Evolutionary conservation across 2,329 filamentous ascomycete genomes (phyloP).

Genomic region (Lecanosticta acicola): DNA sequence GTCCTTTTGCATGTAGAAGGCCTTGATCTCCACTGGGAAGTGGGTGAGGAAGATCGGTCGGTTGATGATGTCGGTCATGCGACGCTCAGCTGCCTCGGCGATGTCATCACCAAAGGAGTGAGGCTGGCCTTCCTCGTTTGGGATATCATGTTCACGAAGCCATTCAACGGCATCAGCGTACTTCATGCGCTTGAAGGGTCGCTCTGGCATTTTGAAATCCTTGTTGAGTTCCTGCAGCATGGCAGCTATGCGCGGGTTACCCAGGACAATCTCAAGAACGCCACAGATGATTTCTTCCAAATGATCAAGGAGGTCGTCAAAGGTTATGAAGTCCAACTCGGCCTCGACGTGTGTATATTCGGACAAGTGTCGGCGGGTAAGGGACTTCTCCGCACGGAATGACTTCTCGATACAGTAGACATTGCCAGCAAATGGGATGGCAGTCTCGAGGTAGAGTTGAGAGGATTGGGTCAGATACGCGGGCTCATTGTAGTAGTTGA

Average conservation of each 20-base stretch:
- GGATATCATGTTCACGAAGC: slow-evolving; percentile 83
- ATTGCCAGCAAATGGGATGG: slow-evolving; percentile 81
- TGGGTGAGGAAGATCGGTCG: slow-evolving; percentile 92
- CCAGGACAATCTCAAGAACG: slow-evolving; percentile 72
- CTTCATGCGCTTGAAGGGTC: slow-evolving; percentile 91
- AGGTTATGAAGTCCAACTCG: slow-evolving; percentile 92
- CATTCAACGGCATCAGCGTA: slow-evolving; percentile 92
- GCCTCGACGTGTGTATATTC: slow-evolving; percentile 97
- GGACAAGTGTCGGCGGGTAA: slow-evolving; percentile 87
- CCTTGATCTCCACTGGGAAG: slow-evolving; percentile 96
- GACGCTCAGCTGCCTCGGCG: slow-evolving; percentile 90
- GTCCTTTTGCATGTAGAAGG: slow-evolving; percentile 98
- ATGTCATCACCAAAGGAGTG: slow-evolving; percentile 97
- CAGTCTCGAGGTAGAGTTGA: slow-evolving; percentile 95
- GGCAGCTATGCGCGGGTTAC: slow-evolving; percentile 64
- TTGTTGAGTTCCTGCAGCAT: slow-evolving; percentile 87
- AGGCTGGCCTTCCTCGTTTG: slow-evolving; percentile 84
- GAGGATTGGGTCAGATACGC: slow-evolving; percentile 95
- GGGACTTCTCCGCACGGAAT: slow-evolving; percentile 93
- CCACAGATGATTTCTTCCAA: slow-evolving; percentile 82
- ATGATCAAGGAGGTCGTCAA: slow-evolving; percentile 80
- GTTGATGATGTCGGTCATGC: slow-evolving; percentile 97
- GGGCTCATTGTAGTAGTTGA: slow-evolving; percentile 82
- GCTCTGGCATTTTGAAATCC: slow-evolving; percentile 70
- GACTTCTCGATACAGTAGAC: slow-evolving; percentile 98